A percentile compares a stretch with the other conserved stretches of the same genome.
Evolutionary conservation across 495 filamentous ascomycete species (phyloP).

Genomic region (Aspergillus bridgeri): DNA sequence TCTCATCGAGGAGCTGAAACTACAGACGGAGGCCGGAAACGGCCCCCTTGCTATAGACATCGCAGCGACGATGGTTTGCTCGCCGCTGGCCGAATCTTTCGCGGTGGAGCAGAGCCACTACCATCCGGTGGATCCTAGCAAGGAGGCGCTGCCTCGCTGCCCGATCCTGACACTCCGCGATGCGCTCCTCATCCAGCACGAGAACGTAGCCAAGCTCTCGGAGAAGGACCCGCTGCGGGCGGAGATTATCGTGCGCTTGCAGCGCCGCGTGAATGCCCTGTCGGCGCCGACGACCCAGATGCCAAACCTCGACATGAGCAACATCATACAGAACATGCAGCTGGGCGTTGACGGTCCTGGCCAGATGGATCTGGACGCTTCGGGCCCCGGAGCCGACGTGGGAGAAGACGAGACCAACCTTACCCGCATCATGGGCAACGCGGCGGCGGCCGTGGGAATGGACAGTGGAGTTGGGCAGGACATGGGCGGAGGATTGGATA

Average conservation of each 20-base stretch:
- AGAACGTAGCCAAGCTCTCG: conserved; percentile 58
- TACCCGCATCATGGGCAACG: conserved; percentile 47
- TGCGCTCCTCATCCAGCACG: conserved; percentile 61
- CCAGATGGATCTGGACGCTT: conserved; percentile 35
- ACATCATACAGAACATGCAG: conserved; percentile 42
- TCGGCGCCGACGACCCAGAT: conserved; percentile 40
- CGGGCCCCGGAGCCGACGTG: conserved; percentile 14
- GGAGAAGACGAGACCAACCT: conserved; percentile 40
- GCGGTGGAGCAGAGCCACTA: conserved; percentile 41
- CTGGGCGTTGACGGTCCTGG: conserved; percentile 33
- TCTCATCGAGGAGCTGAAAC: conserved; percentile 69
- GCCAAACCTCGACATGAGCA: conserved; percentile 38
- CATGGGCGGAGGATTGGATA: conserved; percentile 37
- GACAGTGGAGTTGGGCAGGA: conserved; percentile 27
- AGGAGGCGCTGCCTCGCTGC: conserved; percentile 37
- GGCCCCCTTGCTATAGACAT: conserved; percentile 70
- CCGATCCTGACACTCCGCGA: conserved; percentile 59
- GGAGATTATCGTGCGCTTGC: conserved; percentile 70
- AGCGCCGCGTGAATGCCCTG: conserved; percentile 68
- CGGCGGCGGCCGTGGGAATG: conserved; percentile 34
- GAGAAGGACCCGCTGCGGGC: conserved; percentile 60
- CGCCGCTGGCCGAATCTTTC: conserved; percentile 55
- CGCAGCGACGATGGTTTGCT: conserved; percentile 67
- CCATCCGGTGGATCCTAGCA: conserved; percentile 38
- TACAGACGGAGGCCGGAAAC: conserved; percentile 49